A percentile compares a stretch with the other conserved stretches of the same genome.
Evolutionary conservation across 140 eudicot species (phyloP).

Genomic region (Cichorium intybus): DNA sequence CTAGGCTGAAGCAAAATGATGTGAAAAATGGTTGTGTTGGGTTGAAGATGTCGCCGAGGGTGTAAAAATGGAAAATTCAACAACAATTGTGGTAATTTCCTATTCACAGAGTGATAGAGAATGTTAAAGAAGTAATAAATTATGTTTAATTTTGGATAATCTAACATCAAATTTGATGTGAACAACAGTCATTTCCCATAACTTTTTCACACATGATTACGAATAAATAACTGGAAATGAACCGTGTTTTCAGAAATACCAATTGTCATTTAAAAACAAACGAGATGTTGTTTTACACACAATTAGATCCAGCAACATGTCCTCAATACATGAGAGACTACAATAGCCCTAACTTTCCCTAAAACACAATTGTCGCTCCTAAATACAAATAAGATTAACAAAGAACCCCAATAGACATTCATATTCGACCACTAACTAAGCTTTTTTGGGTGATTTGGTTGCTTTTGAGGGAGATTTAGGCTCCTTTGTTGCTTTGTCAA

Average conservation of each 20-base stretch:
- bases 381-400: background rate
- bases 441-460: slow-evolving; percentile 54
- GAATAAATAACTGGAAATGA: too few species aligned
- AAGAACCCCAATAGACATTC: background rate
- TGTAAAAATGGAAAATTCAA: too few species aligned
- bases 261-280: slow-evolving; percentile 6
- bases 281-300: slow-evolving; percentile 11
- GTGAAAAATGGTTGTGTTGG: too few species aligned
- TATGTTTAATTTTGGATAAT: too few species aligned
- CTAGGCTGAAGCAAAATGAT: too few species aligned
- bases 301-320: background rate
- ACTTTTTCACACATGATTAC: too few species aligned
- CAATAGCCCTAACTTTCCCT: slow-evolving; percentile 3
- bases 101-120: too few species aligned
- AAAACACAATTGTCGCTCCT: background rate
- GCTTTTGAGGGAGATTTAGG: slow-evolving; percentile 53
- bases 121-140: too few species aligned
- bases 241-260: background rate
- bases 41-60: too few species aligned
- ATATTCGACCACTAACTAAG: slow-evolving; percentile 7
- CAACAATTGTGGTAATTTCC: too few species aligned
- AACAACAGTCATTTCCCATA: background rate
- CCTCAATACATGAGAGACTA: background rate
- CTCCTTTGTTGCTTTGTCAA: slow-evolving; percentile 37
- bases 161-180: too few species aligned